Conservation (phyloP, 2,329 filamentous ascomycete genomes). For the Nemania sp. region DNA sequence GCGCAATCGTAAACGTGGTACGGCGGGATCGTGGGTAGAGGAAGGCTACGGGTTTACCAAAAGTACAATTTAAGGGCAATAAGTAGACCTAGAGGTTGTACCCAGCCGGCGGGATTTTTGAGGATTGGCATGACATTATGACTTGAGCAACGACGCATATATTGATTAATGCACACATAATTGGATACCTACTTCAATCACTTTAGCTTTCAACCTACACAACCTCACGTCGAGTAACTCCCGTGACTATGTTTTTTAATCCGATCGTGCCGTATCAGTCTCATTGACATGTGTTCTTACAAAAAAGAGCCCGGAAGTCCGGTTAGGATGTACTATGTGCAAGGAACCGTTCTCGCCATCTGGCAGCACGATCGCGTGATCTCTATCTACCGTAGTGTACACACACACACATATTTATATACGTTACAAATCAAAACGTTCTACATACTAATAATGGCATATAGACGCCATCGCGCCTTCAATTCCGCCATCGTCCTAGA, state of each 20-base stretch:
- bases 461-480: conserved; percentile 19
- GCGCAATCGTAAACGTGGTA: conserved; percentile 40
- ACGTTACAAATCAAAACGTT: conserved; percentile 27
- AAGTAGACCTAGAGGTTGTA: conserved; percentile 30
- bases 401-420: neutral
- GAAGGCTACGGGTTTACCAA: conserved; percentile 9
- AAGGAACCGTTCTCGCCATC: conserved; percentile 35
- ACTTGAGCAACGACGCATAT: conserved; percentile 19
- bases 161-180: conserved; percentile 17
- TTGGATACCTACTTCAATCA: neutral
- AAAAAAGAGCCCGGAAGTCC: conserved; percentile 5
- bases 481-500: neutral
- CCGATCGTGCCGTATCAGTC: no score
- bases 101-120: conserved; percentile 12
- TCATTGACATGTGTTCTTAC: neutral
- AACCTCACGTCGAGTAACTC: neutral
- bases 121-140: conserved; percentile 20
- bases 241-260: neutral
- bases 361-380: conserved; percentile 36
- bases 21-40: no score
- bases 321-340: conserved; percentile 3
- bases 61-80: conserved; percentile 17
- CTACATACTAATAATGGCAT: neutral
- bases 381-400: conserved; percentile 11
- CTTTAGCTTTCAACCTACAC: neutral